Evolutionary conservation across 1,284 basidiomycete genomes (phyloP), one percentile per base, ranked within the genome.

Genomic region (Puccinia hordei): DNA sequence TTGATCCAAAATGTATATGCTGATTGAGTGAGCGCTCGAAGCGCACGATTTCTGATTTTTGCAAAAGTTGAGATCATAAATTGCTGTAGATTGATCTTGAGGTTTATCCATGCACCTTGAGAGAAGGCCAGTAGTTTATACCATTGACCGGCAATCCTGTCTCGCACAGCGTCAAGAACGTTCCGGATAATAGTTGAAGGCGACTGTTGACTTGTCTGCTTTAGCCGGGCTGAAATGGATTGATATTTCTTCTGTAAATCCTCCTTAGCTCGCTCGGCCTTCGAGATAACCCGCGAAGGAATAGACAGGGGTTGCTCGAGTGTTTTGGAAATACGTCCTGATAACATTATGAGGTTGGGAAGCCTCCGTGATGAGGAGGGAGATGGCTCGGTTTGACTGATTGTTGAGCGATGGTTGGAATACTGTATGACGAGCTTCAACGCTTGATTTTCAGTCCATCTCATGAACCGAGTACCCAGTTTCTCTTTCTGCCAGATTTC

Each of bases 401-500:
- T 41, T 27, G 66, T 49, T 69, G 44, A 27, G 2, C 2, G 49
- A 49, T 9, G 44, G 27, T 4, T 27, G 41, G 66, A 46, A 24
- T 49, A 35, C n/a, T 73, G 46, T 5, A 22, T 51, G 71, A 35
- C 35, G 17, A 73, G 71, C n/a, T 73, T 53, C 35, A 73, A 73
- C 9, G 71, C 71, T 55, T 24, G 53, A 49, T 76, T 65, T 65
- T 76, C 73, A 65, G 41, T n/a, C 73, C 57, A 76, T 76, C 73
- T 63, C 44, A 76, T 44, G 3, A 76, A 49, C 59, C 61, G 38
- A 27, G 73, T 76, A 1, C 73, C 73, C 22, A 51, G 61, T 33
- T 57, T 61, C 27, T 76, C 73, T 49, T 63, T 63, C 35, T 51
- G 57, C 73, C 73, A 76, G 0, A 76, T 35, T 17, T 63, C 17